Evolutionary conservation across 2,329 filamentous ascomycete genomes (phyloP).

Genomic region (Verticillium albo-atrum): DNA sequence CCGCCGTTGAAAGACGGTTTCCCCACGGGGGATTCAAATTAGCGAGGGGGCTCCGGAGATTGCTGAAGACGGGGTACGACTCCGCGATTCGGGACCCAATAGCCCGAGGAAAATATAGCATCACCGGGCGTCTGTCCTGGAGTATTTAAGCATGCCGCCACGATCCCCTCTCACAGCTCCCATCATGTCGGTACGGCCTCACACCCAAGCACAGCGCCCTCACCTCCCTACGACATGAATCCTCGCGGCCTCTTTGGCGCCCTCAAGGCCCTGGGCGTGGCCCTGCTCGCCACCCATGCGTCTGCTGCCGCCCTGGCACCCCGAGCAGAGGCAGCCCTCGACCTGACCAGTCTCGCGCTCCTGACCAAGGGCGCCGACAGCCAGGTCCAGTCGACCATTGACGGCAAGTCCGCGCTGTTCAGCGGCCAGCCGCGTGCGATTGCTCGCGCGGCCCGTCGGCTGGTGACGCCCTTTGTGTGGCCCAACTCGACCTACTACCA

Average conservation of each 20-base stretch:
- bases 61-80: background rate
- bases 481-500: constrained; percentile 12
- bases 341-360: constrained; percentile 1
- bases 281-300: constrained; percentile 3
- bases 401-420: constrained; percentile 5
- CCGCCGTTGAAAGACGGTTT: too few species aligned
- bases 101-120: background rate
- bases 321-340: background rate
- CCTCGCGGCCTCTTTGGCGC: background rate
- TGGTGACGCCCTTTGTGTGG: constrained; percentile 14
- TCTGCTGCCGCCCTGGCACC: background rate
- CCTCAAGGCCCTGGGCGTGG: constrained; percentile 3
- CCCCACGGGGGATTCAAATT: constrained; percentile 1
- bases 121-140: background rate
- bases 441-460: constrained; percentile 9
- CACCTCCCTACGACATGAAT: background rate
- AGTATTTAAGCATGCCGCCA: background rate
- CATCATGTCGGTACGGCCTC: background rate
- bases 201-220: background rate
- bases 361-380: constrained; percentile 12
- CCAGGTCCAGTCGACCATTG: constrained; percentile 8
- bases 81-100: background rate
- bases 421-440: constrained; percentile 10
- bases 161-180: background rate
- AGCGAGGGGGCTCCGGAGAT: constrained; percentile 2